Conservation (phyloP, 495 filamentous ascomycete genomes). For the Amphirosellinia nigrospora region DNA sequence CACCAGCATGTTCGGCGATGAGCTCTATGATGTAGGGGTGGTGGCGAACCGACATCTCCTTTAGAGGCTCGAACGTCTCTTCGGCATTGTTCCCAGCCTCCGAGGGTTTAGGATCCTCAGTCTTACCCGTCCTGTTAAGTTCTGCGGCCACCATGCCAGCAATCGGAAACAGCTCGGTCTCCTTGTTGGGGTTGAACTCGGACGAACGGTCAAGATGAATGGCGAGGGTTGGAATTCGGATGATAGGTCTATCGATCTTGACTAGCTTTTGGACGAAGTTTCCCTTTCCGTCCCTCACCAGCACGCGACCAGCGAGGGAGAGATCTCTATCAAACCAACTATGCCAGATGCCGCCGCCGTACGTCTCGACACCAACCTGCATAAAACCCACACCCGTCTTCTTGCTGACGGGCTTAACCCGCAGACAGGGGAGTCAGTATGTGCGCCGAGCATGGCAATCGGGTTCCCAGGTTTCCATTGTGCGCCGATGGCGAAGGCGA, state of each 20-base stretch:
- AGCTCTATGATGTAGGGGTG: conserved; percentile 85
- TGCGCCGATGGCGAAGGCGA: conserved; percentile 92
- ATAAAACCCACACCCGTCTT: conserved; percentile 83
- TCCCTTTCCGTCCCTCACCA: conserved; percentile 76
- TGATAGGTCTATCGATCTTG: conserved; percentile 87
- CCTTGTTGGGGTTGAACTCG: conserved; percentile 92
- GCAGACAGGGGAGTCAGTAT: conserved; percentile 91
- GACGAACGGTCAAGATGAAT: conserved; percentile 90
- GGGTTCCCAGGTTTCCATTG: conserved; percentile 95
- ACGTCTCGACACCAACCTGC: conserved; percentile 95
- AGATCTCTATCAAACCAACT: conserved; percentile 96
- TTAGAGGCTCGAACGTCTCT: conserved; percentile 73
- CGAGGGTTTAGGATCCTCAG: conserved; percentile 38
- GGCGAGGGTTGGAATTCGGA: conserved; percentile 89
- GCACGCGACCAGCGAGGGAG: conserved; percentile 84
- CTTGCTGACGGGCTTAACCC: conserved; percentile 93
- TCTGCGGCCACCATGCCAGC: conserved; percentile 85
- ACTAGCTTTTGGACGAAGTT: conserved; percentile 83
- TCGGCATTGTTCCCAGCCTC: conserved; percentile 45
- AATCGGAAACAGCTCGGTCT: conserved; percentile 93
- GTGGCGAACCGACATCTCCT: conserved; percentile 80
- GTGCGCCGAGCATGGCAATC: conserved; percentile 93
- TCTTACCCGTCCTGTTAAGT: conserved; percentile 72
- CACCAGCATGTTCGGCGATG: conserved; percentile 80
- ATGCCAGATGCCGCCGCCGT: conserved; percentile 86